phyloP scores from a whole-genome alignment of 371 early-diverging fungal genomes.

The Zychaea mexicana region DNA sequence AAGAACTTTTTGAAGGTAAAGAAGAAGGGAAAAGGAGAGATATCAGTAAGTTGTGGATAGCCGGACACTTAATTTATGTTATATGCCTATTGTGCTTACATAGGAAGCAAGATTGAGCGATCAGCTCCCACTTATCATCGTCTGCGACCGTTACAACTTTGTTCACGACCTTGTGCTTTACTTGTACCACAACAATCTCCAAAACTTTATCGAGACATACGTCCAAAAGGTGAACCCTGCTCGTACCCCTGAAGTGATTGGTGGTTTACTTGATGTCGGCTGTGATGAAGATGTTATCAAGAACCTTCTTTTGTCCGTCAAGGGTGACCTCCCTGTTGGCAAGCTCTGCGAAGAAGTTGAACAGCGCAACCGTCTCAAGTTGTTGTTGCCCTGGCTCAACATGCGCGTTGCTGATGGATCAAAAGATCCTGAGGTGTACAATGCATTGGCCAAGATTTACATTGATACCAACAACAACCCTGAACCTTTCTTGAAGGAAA shows the following conservation, averaged over 20 bases:
- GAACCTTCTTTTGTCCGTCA: conserved; percentile 80
- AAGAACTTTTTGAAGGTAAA: conserved; percentile 92
- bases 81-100: neutral
- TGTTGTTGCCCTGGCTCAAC: conserved; percentile 93
- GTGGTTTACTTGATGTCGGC: conserved; percentile 96
- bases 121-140: conserved; percentile 96
- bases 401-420: conserved; percentile 83
- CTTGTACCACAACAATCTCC: conserved; percentile 89
- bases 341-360: conserved; percentile 91
- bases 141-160: conserved; percentile 96
- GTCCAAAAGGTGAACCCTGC: conserved; percentile 96
- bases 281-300: conserved; percentile 95
- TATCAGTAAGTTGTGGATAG: neutral
- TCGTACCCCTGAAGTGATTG: conserved; percentile 95
- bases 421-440: conserved; percentile 89
- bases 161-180: conserved; percentile 97
- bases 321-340: conserved; percentile 82
- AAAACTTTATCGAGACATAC: conserved; percentile 96
- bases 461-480: conserved; percentile 98
- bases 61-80: neutral
- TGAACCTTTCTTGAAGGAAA: conserved; percentile 92
- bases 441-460: conserved; percentile 98
- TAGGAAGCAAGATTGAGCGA: conserved; percentile 92
- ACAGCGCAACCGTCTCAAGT: conserved; percentile 94
- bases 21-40: no score